phyloP scores from a whole-genome alignment of 495 filamentous ascomycete genomes.

The Penicillium desertorum region DNA sequence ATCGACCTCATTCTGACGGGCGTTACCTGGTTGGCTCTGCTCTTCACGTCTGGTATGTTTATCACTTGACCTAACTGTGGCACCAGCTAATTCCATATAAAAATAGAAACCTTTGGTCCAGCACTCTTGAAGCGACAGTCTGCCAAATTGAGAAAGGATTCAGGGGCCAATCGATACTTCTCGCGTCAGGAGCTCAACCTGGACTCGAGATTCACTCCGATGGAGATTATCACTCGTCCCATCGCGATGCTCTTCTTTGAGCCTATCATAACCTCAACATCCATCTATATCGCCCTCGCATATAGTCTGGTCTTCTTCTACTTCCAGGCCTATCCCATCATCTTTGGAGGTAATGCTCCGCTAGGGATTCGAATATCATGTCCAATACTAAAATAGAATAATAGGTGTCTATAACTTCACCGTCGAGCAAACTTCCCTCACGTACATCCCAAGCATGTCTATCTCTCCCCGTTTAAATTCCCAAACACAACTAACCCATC shows the following conservation, averaged over 20 bases:
- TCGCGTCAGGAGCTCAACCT: slow-evolving; percentile 43
- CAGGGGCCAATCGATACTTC: slow-evolving; percentile 45
- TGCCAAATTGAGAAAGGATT: slow-evolving; percentile 59
- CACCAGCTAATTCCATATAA: slow-evolving; percentile 9
- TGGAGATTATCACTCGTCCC: slow-evolving; percentile 50
- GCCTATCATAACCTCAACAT: slow-evolving; percentile 64
- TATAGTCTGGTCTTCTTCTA: slow-evolving; percentile 76
- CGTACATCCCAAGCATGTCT: slow-evolving; percentile 42
- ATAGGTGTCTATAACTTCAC: slow-evolving; percentile 37
- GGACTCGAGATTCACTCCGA: slow-evolving; percentile 39
- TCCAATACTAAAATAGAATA: not conserved
- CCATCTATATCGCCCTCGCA: slow-evolving; percentile 65
- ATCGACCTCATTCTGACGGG: slow-evolving; percentile 60
- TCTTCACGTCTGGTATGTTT: slow-evolving; percentile 50
- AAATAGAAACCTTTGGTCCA: slow-evolving; percentile 66
- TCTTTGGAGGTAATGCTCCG: slow-evolving; percentile 47
- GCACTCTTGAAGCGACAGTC: slow-evolving; percentile 65
- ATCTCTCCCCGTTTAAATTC: not conserved
- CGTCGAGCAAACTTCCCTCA: slow-evolving; percentile 41
- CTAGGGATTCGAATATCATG: not conserved
- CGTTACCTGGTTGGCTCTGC: slow-evolving; percentile 38
- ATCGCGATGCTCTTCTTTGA: slow-evolving; percentile 52
- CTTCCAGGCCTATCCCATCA: slow-evolving; percentile 66
- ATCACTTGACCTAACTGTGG: not conserved
- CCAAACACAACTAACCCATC: slow-evolving; percentile 13